Evolutionary conservation across 2,329 filamentous ascomycete species (phyloP).

Genomic region (Onygenales sp.): DNA sequence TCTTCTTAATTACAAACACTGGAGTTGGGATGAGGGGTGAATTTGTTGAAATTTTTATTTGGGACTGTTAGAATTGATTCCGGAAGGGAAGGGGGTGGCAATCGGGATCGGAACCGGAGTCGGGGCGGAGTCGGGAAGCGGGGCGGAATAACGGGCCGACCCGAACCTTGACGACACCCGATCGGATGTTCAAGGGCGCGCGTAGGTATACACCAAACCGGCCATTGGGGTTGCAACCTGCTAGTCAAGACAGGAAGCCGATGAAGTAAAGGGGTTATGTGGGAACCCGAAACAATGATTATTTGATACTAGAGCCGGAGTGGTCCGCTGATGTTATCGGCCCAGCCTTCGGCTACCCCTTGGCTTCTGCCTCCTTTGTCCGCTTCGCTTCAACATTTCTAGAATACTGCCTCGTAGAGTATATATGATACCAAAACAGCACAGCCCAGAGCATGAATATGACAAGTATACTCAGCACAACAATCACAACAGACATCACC

Average conservation of each 20-base stretch:
- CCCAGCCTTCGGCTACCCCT: not conserved
- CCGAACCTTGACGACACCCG: too few relatives aligned
- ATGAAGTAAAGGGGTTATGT: too few relatives aligned
- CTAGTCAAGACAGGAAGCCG: too few relatives aligned
- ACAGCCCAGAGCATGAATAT: not conserved
- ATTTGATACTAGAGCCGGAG: not conserved
- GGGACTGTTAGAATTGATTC: not conserved
- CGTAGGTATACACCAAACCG: too few relatives aligned
- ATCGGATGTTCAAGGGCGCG: too few relatives aligned
- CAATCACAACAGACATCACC: constrained; percentile 9
- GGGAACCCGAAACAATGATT: too few relatives aligned
- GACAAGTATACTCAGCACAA: not conserved
- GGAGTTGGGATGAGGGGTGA: not conserved
- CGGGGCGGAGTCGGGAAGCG: not conserved
- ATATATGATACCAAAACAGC: not conserved
- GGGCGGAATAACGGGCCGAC: not conserved
- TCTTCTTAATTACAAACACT: too few relatives aligned
- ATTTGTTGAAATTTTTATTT: not conserved
- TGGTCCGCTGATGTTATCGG: too few relatives aligned
- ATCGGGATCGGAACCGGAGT: not conserved
- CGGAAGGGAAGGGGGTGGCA: not conserved
- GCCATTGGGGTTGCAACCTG: too few relatives aligned
- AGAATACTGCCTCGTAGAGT: not conserved
- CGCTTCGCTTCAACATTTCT: not conserved
- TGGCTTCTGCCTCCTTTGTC: not conserved